Conservation (phyloP, 2,329 filamentous ascomycete genomes). For the Ophiocordyceps sinensis region DNA sequence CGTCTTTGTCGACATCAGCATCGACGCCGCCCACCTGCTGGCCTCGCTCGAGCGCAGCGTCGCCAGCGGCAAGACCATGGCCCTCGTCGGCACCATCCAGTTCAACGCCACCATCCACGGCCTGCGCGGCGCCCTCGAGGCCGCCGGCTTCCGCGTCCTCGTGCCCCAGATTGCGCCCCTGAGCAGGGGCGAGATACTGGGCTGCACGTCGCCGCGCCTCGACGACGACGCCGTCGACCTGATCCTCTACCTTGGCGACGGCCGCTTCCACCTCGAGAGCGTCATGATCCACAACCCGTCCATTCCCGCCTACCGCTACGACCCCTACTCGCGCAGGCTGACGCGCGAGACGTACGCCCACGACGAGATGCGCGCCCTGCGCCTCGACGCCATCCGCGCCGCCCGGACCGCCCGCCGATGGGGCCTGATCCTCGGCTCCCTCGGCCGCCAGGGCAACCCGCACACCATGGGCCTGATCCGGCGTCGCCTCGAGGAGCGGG, state of each 20-base stretch:
- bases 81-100: slow-evolving; percentile 92
- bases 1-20: slow-evolving; percentile 95
- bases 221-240: slow-evolving; percentile 50
- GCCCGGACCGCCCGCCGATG: slow-evolving; percentile 73
- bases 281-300: slow-evolving; percentile 97
- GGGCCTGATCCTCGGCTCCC: slow-evolving; percentile 85
- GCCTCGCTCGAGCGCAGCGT: slow-evolving; percentile 85
- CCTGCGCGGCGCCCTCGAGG: slow-evolving; percentile 61
- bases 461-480: slow-evolving; percentile 84
- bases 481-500: slow-evolving; percentile 51
- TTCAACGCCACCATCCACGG: slow-evolving; percentile 96
- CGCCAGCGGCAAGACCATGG: slow-evolving; percentile 68
- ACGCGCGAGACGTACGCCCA: slow-evolving; percentile 89
- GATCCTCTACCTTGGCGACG: slow-evolving; percentile 82
- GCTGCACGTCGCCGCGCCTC: slow-evolving; percentile 81
- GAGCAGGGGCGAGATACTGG: slow-evolving; percentile 89
- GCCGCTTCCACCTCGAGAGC: slow-evolving; percentile 89
- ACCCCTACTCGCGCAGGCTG: slow-evolving; percentile 85
- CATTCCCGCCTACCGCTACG: slow-evolving; percentile 87
- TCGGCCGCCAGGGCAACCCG: slow-evolving; percentile 90
- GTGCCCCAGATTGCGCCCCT: slow-evolving; percentile 88
- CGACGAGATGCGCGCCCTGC: slow-evolving; percentile 72
- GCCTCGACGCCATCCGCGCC: slow-evolving; percentile 59
- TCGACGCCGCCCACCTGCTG: slow-evolving; percentile 77
- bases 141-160: slow-evolving; percentile 69